Conservation (phyloP, 306 rosid species). For the Trifolium pratense region DNA sequence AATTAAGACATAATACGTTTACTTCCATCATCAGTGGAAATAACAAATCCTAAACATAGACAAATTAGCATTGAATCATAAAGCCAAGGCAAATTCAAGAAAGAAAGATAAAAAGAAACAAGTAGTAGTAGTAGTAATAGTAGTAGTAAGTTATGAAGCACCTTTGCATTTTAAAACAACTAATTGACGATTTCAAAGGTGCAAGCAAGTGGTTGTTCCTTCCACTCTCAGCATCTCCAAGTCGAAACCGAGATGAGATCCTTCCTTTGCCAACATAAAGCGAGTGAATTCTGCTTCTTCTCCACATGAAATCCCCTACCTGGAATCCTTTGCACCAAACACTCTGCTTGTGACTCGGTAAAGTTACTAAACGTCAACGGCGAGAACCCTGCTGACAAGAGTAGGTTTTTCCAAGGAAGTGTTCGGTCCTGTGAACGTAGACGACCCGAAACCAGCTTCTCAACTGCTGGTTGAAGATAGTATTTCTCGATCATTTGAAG, state of each 20-base stretch:
- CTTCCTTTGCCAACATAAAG: conserved; percentile 81
- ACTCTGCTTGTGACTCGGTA: conserved; percentile 86
- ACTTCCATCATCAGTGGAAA: conserved; percentile 63
- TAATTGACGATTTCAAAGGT: conserved; percentile 24
- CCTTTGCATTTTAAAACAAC: conserved; percentile 44
- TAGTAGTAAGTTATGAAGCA: conserved; percentile 60
- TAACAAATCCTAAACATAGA: conserved; percentile 66
- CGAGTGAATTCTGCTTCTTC: conserved; percentile 76
- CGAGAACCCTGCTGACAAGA: conserved; percentile 65
- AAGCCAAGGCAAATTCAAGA: conserved; percentile 45
- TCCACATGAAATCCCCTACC: conserved; percentile 78
- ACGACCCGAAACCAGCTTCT: conserved; percentile 63
- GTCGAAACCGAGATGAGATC: conserved; percentile 77
- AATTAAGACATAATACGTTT: conserved; percentile 44
- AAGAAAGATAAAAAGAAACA: conserved; percentile 46
- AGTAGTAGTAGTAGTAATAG: conserved; percentile 40
- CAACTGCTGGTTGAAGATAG: conserved; percentile 77
- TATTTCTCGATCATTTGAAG: conserved; percentile 76
- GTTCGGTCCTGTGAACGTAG: conserved; percentile 49
- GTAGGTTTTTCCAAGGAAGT: conserved; percentile 62
- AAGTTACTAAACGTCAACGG: conserved; percentile 77
- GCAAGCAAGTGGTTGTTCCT: conserved; percentile 28
- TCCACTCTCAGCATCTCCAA: conserved; percentile 73
- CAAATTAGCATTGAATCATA: conserved; percentile 67
- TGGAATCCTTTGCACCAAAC: conserved; percentile 79